These are phyloP conservation scores for Agastache rugosa DNA, from an alignment of 257 asterid species.

Conservation along the genomic window DNA sequence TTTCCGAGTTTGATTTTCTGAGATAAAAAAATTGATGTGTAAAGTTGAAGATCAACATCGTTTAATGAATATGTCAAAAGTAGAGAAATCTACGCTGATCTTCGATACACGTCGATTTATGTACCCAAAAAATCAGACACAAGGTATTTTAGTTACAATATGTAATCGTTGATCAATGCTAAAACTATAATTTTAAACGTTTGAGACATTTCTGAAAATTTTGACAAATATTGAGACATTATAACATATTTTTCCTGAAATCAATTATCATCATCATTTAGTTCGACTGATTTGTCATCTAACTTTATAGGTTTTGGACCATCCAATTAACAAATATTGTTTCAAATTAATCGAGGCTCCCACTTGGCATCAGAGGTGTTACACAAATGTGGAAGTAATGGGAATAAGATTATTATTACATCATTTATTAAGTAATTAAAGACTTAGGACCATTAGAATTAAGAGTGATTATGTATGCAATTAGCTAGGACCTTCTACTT, in stretches of 20 bases:
- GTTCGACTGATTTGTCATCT: slow-evolving; percentile 19
- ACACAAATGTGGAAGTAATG: slow-evolving; percentile 28
- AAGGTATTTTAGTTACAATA: too few relatives aligned
- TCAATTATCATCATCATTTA: slow-evolving; percentile 16
- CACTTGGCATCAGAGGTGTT: not conserved
- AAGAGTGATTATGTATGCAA: slow-evolving; percentile 33
- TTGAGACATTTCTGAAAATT: too few relatives aligned
- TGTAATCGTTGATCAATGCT: too few relatives aligned
- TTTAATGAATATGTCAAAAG: too few relatives aligned
- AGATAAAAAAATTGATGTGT: too few relatives aligned
- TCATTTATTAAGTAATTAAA: slow-evolving; percentile 29
- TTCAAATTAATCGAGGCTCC: not conserved
- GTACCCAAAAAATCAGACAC: too few relatives aligned
- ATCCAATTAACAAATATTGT: slow-evolving; percentile 1
- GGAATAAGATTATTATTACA: slow-evolving; percentile 31
- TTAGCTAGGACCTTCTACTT: slow-evolving; percentile 31
- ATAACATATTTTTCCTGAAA: not conserved
- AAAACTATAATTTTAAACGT: too few relatives aligned
- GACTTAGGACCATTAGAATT: slow-evolving; percentile 39
- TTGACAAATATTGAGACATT: too few relatives aligned
- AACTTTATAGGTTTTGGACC: slow-evolving; percentile 8
- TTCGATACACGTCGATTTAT: too few relatives aligned
- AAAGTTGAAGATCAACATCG: too few relatives aligned
- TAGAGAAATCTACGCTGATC: too few relatives aligned
- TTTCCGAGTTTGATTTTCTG: too few relatives aligned